phyloP scores from a whole-genome alignment of 116 monocot genomes.

The Posidonia oceanica region DNA sequence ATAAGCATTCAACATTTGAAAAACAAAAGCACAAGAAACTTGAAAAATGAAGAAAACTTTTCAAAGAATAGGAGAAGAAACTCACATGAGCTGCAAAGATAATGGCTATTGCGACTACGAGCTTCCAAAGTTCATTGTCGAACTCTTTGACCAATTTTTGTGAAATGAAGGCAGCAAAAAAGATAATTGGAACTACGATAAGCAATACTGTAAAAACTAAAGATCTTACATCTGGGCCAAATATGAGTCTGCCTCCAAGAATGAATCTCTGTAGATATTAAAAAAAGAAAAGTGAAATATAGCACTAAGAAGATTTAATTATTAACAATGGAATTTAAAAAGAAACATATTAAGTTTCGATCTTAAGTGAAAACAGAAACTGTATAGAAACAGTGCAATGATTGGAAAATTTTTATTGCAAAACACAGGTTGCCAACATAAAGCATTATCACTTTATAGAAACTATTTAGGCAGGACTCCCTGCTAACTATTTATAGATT shows the following conservation, averaged over 20 bases:
- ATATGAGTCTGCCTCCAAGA: conserved; percentile 75
- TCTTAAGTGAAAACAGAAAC: too few species aligned
- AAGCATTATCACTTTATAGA: too few species aligned
- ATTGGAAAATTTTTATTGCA: too few species aligned
- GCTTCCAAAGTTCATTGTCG: conserved; percentile 27
- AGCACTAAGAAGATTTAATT: background rate
- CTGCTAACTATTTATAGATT: too few species aligned
- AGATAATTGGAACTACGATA: conserved; percentile 56
- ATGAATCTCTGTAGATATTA: conserved; percentile 54
- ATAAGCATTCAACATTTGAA: background rate
- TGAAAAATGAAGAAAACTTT: too few species aligned
- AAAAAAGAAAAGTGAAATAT: background rate
- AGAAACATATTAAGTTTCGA: background rate
- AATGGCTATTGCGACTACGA: conserved; percentile 37
- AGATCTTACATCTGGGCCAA: conserved; percentile 87
- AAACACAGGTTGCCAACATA: too few species aligned
- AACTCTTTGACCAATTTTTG: conserved; percentile 48
- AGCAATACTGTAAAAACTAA: conserved; percentile 62
- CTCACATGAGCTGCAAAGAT: conserved; percentile 52
- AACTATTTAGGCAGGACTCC: too few species aligned
- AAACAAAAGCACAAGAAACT: background rate
- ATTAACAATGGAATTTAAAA: background rate
- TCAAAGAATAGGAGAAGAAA: background rate
- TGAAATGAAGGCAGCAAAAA: conserved; percentile 59
- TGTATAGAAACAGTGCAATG: too few species aligned